These are phyloP conservation scores for Neospermospora avenae DNA, from an alignment of 2,329 filamentous ascomycete species.

Conservation along the genomic window DNA sequence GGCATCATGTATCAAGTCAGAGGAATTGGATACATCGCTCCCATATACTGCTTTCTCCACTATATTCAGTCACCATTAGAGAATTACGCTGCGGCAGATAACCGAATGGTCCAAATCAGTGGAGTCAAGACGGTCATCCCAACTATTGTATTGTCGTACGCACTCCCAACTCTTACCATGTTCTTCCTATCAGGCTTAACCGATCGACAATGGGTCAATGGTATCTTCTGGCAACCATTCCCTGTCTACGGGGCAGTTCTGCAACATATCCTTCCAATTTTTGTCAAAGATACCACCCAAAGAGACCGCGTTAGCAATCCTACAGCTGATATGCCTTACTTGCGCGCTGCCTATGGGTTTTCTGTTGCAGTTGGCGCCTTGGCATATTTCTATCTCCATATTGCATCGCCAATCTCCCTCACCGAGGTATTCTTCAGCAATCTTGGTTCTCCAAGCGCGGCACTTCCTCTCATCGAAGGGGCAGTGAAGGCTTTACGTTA, in stretches of 20 bases:
- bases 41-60: conserved; percentile 39
- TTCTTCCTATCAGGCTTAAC: conserved; percentile 17
- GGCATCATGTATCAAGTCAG: conserved; percentile 30
- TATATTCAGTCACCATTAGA: conserved; percentile 36
- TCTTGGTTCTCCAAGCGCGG: conserved; percentile 26
- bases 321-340: conserved; percentile 28
- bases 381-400: conserved; percentile 21
- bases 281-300: conserved; percentile 25
- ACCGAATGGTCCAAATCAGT: conserved; percentile 32
- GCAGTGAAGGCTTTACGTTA: conserved; percentile 23
- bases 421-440: conserved; percentile 27
- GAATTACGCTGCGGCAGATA: conserved; percentile 35
- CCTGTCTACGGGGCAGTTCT: conserved; percentile 27
- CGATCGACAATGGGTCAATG: conserved; percentile 32
- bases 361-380: conserved; percentile 10
- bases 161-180: conserved; percentile 30
- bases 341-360: conserved; percentile 26
- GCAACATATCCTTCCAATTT: conserved; percentile 17
- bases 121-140: conserved; percentile 34
- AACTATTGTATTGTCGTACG: conserved; percentile 28
- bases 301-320: conserved; percentile 22
- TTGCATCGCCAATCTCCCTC: conserved; percentile 20
- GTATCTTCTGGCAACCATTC: conserved; percentile 42
- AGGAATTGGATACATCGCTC: conserved; percentile 35
- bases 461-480: conserved; percentile 7